Conservation (phyloP, 169 alveolate genomes). For the Plasmodium knowlesi region DNA sequence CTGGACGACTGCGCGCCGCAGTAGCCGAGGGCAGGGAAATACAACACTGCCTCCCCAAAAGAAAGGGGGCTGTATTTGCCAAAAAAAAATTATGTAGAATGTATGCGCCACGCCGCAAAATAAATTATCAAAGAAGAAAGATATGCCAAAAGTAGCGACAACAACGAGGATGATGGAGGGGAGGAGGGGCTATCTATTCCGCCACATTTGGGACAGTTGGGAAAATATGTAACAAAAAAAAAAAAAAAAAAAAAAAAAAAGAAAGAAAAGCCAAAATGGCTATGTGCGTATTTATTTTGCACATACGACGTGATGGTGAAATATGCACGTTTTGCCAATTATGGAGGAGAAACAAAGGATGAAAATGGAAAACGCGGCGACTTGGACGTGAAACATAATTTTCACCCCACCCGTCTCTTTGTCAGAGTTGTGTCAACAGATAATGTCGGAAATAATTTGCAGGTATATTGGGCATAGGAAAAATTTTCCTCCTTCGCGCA, state of each 20-base stretch:
- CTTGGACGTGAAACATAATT: not conserved
- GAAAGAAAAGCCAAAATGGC: not conserved
- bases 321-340: not conserved
- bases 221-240: not conserved
- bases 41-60: not conserved
- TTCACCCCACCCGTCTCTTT: not conserved
- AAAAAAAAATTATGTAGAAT: not conserved
- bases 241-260: no score
- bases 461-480: not conserved
- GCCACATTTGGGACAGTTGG: not conserved
- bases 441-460: not conserved
- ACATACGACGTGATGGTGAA: not conserved
- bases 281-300: not conserved
- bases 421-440: not conserved
- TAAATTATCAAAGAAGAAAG: not conserved
- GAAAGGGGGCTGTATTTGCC: not conserved
- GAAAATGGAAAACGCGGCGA: not conserved
- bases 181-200: no score
- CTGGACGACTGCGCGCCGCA: not conserved
- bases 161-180: not conserved
- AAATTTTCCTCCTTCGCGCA: not conserved
- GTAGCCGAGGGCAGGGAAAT: not conserved
- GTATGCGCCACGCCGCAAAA: not conserved
- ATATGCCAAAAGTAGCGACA: not conserved
- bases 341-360: not conserved